Evolutionary conservation across 129 eudicot species (phyloP).

Genomic region (Smallanthus sonchifolius): DNA sequence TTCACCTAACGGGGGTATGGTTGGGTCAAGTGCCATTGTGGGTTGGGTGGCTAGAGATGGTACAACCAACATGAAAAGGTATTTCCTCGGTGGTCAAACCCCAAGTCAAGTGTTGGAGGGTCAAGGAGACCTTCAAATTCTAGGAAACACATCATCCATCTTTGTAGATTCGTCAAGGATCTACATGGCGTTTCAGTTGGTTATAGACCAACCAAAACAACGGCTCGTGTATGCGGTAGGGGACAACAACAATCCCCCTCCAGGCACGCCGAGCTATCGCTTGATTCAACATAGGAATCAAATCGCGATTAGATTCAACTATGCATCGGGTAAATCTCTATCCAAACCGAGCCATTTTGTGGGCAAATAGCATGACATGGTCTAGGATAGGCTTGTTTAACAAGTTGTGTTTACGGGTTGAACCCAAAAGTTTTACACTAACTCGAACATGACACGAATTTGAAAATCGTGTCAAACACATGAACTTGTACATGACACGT

Average conservation of each 20-base stretch:
- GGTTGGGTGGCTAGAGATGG: constrained; percentile 64
- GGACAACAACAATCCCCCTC: constrained; percentile 23
- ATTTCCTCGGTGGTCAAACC: constrained; percentile 48
- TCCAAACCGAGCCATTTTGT: neutral
- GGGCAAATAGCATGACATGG: neutral
- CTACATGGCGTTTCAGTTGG: constrained; percentile 65
- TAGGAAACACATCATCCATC: constrained; percentile 38
- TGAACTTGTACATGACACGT: too few relatives aligned
- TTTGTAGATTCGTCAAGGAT: constrained; percentile 26
- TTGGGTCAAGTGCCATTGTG: constrained; percentile 84
- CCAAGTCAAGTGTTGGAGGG: constrained; percentile 42
- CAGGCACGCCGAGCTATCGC: constrained; percentile 17
- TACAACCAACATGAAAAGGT: constrained; percentile 32
- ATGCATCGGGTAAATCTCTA: constrained; percentile 49
- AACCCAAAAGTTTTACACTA: too few relatives aligned
- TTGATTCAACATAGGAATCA: constrained; percentile 37
- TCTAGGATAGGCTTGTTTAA: neutral
- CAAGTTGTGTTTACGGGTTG: too few relatives aligned
- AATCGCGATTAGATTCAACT: constrained; percentile 41
- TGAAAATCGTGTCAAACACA: too few relatives aligned
- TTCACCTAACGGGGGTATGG: constrained; percentile 65
- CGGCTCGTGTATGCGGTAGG: constrained; percentile 64
- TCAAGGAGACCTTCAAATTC: constrained; percentile 41
- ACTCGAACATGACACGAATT: too few relatives aligned
- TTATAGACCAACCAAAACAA: constrained; percentile 34